Conservation (phyloP, 1,284 basidiomycete genomes). For the Pholiota adiposa region DNA sequence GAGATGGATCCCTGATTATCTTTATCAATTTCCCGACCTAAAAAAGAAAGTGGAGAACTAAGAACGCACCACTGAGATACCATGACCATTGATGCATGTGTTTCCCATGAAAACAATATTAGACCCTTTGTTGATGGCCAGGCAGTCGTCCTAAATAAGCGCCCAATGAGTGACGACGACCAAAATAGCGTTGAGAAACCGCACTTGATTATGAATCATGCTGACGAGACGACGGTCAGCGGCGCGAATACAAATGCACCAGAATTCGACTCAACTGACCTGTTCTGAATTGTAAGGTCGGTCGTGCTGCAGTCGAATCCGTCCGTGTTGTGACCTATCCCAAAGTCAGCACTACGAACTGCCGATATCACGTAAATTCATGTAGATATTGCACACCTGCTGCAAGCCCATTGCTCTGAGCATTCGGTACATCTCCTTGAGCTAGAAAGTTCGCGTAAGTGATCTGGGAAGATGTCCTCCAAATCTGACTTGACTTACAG, state of each 20-base stretch:
- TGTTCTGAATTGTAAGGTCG: conserved; percentile 47
- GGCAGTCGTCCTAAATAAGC: conserved; percentile 56
- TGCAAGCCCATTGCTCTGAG: conserved; percentile 45
- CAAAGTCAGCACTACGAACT: conserved; percentile 17
- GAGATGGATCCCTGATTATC: conserved; percentile 52
- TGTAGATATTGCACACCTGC: conserved; percentile 34
- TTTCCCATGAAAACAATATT: conserved; percentile 60
- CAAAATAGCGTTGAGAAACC: not conserved
- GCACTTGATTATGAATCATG: conserved; percentile 36
- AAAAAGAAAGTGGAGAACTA: not conserved
- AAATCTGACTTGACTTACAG: conserved; percentile 32
- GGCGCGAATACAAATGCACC: not conserved
- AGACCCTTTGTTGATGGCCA: conserved; percentile 61
- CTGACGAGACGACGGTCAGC: conserved; percentile 8
- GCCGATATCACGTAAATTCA: too few relatives aligned
- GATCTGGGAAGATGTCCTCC: not conserved
- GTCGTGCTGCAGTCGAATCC: conserved; percentile 56
- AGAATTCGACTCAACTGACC: conserved; percentile 32
- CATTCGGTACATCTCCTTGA: conserved; percentile 46
- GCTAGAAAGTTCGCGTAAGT: conserved; percentile 29
- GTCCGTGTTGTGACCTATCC: conserved; percentile 56
- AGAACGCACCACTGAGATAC: conserved; percentile 54
- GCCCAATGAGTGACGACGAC: not conserved
- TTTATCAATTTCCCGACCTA: not conserved
- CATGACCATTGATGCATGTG: conserved; percentile 61